Percentiles rank a stretch among this genome's conserved stretches.
Evolutionary conservation across 805 yeast genomes (phyloP).

Genomic region (Hermanozyma aechmeae): DNA sequence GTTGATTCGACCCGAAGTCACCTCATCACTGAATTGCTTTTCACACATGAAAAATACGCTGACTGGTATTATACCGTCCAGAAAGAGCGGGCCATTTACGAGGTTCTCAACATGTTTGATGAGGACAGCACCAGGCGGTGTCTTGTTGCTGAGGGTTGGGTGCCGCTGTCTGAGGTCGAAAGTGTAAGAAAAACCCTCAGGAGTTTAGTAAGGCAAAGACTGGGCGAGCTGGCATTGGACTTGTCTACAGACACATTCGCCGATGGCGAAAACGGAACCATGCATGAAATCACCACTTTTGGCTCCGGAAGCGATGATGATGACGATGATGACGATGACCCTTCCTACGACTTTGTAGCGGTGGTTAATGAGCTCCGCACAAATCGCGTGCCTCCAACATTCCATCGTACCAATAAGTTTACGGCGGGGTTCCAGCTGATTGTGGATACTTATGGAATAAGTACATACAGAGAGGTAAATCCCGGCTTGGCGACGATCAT

Average conservation of each 20-base stretch:
- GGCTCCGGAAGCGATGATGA: no score
- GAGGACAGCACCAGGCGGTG: constrained; percentile 60
- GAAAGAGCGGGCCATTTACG: constrained; percentile 50
- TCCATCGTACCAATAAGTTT: constrained; percentile 59
- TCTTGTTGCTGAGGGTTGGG: constrained; percentile 70
- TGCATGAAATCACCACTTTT: no score
- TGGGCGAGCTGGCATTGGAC: constrained; percentile 2
- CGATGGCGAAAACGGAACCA: constrained; percentile 6
- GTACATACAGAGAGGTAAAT: constrained; percentile 66
- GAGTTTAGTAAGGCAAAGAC: constrained; percentile 30
- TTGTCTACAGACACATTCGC: constrained; percentile 10
- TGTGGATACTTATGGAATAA: constrained; percentile 71
- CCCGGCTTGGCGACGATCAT: constrained; percentile 69
- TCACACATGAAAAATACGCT: constrained; percentile 25
- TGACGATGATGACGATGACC: constrained; percentile 11
- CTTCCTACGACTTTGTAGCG: constrained; percentile 13
- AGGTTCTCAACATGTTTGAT: constrained; percentile 55
- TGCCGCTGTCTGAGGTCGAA: constrained; percentile 45
- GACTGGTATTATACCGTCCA: constrained; percentile 27
- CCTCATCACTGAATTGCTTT: constrained; percentile 26
- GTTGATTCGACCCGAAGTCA: constrained; percentile 26
- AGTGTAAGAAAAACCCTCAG: constrained; percentile 30
- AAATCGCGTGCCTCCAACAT: constrained; percentile 62
- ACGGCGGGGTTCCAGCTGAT: constrained; percentile 63
- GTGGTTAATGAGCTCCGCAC: constrained; percentile 54